Conservation (phyloP, 495 filamentous ascomycete genomes). For the Antarctomyces pellizariae region DNA sequence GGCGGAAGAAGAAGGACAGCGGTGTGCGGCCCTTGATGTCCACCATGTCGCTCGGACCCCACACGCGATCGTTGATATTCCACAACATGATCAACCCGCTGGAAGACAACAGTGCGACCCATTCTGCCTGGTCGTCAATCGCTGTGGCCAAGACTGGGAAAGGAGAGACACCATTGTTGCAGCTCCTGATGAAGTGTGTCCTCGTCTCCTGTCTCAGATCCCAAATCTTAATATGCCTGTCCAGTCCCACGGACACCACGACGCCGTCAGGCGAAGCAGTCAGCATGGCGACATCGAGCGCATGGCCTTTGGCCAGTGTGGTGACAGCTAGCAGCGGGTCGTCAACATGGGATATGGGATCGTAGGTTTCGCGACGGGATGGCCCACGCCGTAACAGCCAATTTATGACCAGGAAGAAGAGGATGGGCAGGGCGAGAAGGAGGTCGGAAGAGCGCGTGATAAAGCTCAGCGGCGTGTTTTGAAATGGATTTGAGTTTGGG, state of each 20-base stretch:
- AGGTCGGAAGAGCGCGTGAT: too few species aligned
- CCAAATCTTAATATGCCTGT: conserved; percentile 36
- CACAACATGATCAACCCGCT: conserved; percentile 30
- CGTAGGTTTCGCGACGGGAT: too few species aligned
- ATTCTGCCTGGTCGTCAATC: conserved; percentile 32
- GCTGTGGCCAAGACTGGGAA: conserved; percentile 36
- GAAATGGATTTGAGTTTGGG: too few species aligned
- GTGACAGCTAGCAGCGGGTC: conserved; percentile 29
- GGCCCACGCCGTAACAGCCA: too few species aligned
- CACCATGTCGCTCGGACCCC: conserved; percentile 21
- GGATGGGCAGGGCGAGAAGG: too few species aligned
- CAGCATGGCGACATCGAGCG: conserved; percentile 38
- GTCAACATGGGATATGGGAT: conserved; percentile 20
- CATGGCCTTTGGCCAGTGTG: conserved; percentile 33
- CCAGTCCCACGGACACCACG: conserved; percentile 40
- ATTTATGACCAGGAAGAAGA: too few species aligned
- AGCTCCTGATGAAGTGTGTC: conserved; percentile 17
- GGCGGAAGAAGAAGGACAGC: conserved; percentile 35
- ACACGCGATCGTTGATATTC: conserved; percentile 26
- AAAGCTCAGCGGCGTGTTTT: too few species aligned
- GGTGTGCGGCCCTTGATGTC: conserved; percentile 28
- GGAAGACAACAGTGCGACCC: conserved; percentile 37
- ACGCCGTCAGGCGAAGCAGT: conserved; percentile 29
- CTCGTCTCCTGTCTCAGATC: conserved; percentile 21
- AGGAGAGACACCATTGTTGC: conserved; percentile 12